Evolutionary conservation across 345 rosid genomes (phyloP), one percentile per base, ranked within the genome.

Genomic region (Heritiera littoralis): DNA sequence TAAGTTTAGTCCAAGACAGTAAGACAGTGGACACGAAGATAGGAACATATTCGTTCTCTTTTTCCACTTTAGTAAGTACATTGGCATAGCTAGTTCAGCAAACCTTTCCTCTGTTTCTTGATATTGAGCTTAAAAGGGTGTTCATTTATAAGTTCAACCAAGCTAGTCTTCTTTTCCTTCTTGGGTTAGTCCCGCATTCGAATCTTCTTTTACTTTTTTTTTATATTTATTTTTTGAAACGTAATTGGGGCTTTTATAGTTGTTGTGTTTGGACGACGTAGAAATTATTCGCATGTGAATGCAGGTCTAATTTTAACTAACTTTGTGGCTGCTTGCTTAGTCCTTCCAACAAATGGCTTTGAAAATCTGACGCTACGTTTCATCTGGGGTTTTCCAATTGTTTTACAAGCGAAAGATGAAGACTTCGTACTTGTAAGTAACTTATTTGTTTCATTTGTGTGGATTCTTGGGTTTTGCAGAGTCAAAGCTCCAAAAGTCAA

Each of bases 381-480:
- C 60, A 7, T 71, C 41, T 51, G 58, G 45, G n/a, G 46, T 14
- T 28, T 46, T 70, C 40, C 8, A 54, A 23, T 15, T 66, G 28
- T 18, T 51, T 63, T 46, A 15, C 43, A 32, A 30, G 9, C 48
- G 51, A 63, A 63, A 76, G 48, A 49, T 65, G 5, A 77, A 15
- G 72, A 40, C 8, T 28, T 56, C 32, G 23, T 78, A 59, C 35
- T 70, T 41, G 17, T 71, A 12, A 46, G 5, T 66, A 59, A 41
- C 56, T 65, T 52, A 35, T 65, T 12, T 78, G 67, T 40, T 69
- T 41, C 23, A 20, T 69, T 76, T 59, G 45, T 61, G 58, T 63
- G 43, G 32, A 10, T 70, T 82, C n/a, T 54, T 79, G n/a, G 23
- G 48, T 83, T 77, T 9, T 84, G 85, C 84, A 86, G 86, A 69